Percentiles rank a stretch among this genome's conserved stretches.
Conservation (phyloP, 1,284 basidiomycete genomes). For the Ganoderma sinense region DNA sequence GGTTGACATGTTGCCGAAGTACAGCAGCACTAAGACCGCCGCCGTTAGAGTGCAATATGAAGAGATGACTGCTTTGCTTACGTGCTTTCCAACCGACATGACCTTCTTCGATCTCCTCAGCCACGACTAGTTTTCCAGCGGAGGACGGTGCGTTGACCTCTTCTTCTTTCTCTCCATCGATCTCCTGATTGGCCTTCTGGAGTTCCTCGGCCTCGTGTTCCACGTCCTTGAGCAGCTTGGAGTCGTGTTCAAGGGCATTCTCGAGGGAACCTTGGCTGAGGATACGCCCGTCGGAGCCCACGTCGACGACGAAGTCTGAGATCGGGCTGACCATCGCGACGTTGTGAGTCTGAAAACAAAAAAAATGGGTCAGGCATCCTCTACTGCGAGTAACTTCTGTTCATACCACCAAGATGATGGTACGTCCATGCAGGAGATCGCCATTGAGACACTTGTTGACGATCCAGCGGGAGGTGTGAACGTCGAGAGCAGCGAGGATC, state of each 20-base stretch:
- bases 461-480: slow-evolving; percentile 79
- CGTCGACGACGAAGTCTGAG: slow-evolving; percentile 67
- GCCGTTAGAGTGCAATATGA: slow-evolving; percentile 43
- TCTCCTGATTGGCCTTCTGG: slow-evolving; percentile 49
- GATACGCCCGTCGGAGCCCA: slow-evolving; percentile 61
- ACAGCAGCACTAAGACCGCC: slow-evolving; percentile 38
- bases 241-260: slow-evolving; percentile 51
- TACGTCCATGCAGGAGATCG: slow-evolving; percentile 72
- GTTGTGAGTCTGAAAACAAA: slow-evolving; percentile 83
- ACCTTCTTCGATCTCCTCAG: slow-evolving; percentile 67
- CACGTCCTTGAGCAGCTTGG: slow-evolving; percentile 47
- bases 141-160: slow-evolving; percentile 33
- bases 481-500: slow-evolving; percentile 62
- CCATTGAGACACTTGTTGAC: slow-evolving; percentile 81
- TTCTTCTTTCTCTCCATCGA: slow-evolving; percentile 45
- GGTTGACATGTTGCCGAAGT: slow-evolving; percentile 40
- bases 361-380: no score
- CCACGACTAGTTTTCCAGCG: slow-evolving; percentile 60
- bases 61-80: slow-evolving; percentile 45
- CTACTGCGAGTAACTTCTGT: no score
- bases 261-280: slow-evolving; percentile 55
- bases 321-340: slow-evolving; percentile 70
- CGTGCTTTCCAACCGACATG: slow-evolving; percentile 57
- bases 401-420: slow-evolving; percentile 77
- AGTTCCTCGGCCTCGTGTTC: slow-evolving; percentile 49